Percentiles rank a stretch among this genome's conserved stretches.
Conservation (phyloP, 2,329 filamentous ascomycete species). For the Hortaea werneckii region DNA sequence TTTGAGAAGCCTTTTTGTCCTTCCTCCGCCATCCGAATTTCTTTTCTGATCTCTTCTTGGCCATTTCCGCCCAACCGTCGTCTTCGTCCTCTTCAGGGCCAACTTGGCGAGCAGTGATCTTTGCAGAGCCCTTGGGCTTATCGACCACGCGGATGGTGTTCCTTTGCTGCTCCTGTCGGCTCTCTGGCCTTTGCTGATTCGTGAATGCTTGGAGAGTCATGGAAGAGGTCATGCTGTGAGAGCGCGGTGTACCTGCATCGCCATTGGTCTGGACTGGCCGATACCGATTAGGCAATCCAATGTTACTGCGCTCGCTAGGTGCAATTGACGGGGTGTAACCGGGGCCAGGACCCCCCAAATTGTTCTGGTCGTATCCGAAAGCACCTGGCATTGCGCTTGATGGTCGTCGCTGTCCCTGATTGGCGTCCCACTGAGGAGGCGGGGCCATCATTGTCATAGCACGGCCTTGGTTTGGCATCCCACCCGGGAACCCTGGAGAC, state of each 20-base stretch:
- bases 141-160: conserved; percentile 27
- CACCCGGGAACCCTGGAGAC: conserved; percentile 11
- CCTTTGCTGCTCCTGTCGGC: conserved; percentile 9
- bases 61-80: conserved; percentile 26
- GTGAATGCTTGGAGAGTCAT: conserved; percentile 20
- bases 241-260: conserved; percentile 23
- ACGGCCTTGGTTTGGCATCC: conserved; percentile 31
- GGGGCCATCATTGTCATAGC: conserved; percentile 81
- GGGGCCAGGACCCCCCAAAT: conserved; percentile 27
- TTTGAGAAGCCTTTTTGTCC: conserved; percentile 7
- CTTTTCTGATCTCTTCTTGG: conserved; percentile 25
- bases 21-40: conserved; percentile 15
- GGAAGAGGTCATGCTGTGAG: conserved; percentile 28
- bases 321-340: conserved; percentile 86
- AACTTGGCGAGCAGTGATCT: conserved; percentile 8
- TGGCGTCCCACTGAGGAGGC: conserved; percentile 22
- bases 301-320: conserved; percentile 87
- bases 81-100: conserved; percentile 26
- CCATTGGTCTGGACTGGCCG: conserved; percentile 53
- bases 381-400: conserved; percentile 25
- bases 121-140: conserved; percentile 26
- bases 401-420: conserved; percentile 33
- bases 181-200: conserved; percentile 10
- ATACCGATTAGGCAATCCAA: conserved; percentile 83
- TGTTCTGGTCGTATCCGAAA: conserved; percentile 21